Evolutionary conservation across 257 asterid genomes (phyloP), one percentile per base, ranked within the genome.

Genomic region (Nicotiana paniculata): DNA sequence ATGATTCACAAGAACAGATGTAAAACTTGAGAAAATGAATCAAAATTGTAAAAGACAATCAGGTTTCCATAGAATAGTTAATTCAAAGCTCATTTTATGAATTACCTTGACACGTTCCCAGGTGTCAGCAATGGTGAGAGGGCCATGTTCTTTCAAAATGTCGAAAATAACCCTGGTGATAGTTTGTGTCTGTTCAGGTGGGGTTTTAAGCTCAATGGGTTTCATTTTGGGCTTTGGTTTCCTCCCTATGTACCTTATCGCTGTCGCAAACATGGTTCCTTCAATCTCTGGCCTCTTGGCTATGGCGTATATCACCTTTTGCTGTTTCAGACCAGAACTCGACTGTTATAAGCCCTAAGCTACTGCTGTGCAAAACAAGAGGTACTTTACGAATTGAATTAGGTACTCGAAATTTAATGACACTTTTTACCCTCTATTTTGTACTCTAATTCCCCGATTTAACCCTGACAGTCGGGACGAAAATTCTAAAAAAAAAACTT

Each of bases 181-280:
- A 26, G 98, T 91, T 89, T 93, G 98, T 1, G 98, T 93, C 83
- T 93, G 99, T 89, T 93, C 99, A 0, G 95, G 95, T 6, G 99
- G 99, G 30, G 92, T 93, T 59, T 87, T 92, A 77, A 93, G 96
- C 83, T 94, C 96, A 82, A 91, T 93, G 0, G 97, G 98, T 75
- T 93, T 96, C 98, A 96, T 94, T 87, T 94, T 94, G 13, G 98
- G 97, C 87, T 94, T 96, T 55, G 99, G 96, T 75, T 94, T 94
- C 91, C 82, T 93, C 3, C 87, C 96, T 32, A 94, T 84, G 81
- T 78, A 91, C 86, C 97, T 89, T 24, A 94, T 93, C 82, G 90
- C 93, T 21, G 95, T 94, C 9, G 94, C 93, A 81, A 96, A 94
- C 97, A 94, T 94, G 86, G 9, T 83, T 85, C 76, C 54, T 76